Evolutionary conservation across 1,139 yeast species (phyloP).

Genomic region (Debaryomyces sp.): DNA sequence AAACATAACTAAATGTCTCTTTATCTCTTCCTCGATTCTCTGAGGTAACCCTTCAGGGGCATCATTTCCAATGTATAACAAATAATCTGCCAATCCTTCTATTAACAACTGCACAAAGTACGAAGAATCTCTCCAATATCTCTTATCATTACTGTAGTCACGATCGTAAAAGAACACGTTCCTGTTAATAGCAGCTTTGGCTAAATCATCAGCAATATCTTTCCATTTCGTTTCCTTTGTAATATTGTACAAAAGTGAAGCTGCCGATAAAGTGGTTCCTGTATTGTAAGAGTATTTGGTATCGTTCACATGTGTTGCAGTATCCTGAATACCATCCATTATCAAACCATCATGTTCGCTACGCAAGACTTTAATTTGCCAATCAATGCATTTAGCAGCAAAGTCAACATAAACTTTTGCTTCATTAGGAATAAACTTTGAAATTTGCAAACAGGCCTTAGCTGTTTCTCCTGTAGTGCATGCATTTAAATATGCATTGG

Average conservation of each 20-base stretch:
- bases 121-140: slow-evolving; percentile 69
- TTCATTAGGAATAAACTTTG: slow-evolving; percentile 55
- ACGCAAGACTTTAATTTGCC: slow-evolving; percentile 54
- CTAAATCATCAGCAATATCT: slow-evolving; percentile 59
- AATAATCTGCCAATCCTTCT: slow-evolving; percentile 71
- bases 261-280: slow-evolving; percentile 65
- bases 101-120: slow-evolving; percentile 66
- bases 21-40: slow-evolving; percentile 44
- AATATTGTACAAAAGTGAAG: slow-evolving; percentile 51
- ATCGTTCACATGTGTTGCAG: slow-evolving; percentile 46
- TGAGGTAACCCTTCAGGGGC: slow-evolving; percentile 43
- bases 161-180: slow-evolving; percentile 64
- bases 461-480: slow-evolving; percentile 78
- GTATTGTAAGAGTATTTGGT: slow-evolving; percentile 73
- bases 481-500: slow-evolving; percentile 60
- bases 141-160: slow-evolving; percentile 57
- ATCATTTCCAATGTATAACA: slow-evolving; percentile 50
- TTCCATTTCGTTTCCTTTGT: slow-evolving; percentile 60
- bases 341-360: slow-evolving; percentile 61
- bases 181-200: slow-evolving; percentile 59
- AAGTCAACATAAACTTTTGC: slow-evolving; percentile 48
- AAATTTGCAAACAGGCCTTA: slow-evolving; percentile 61
- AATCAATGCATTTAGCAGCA: slow-evolving; percentile 57
- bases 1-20: slow-evolving; percentile 55
- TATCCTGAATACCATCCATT: slow-evolving; percentile 62